A percentile compares a stretch with the other conserved stretches of the same genome.
phyloP scores from a whole-genome alignment of 164 flowering plant genomes.

The Taxillus chinensis region DNA sequence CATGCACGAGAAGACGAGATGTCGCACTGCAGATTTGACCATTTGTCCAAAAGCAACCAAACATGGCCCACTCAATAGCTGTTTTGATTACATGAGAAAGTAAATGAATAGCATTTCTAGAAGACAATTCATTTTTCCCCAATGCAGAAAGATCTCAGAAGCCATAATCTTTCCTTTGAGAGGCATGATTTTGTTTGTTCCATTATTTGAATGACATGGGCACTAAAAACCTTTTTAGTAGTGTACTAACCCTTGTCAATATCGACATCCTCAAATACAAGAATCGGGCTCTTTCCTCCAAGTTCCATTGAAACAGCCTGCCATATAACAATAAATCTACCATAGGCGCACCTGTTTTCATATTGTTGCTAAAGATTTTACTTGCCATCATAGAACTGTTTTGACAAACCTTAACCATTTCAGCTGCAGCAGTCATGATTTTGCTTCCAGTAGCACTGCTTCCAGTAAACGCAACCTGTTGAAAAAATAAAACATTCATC shows the following conservation, averaged over 20 bases:
- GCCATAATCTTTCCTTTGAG: too few relatives aligned
- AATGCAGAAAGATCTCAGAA: too few relatives aligned
- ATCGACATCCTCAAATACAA: conserved; percentile 94
- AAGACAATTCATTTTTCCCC: not conserved
- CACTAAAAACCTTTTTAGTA: too few relatives aligned
- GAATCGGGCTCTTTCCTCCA: conserved; percentile 96
- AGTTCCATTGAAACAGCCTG: conserved; percentile 97
- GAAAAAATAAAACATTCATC: not conserved
- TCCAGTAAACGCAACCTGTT: conserved; percentile 94
- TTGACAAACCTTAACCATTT: conserved; percentile 60
- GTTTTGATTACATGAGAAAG: conserved; percentile 12
- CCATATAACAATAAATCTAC: conserved; percentile 10
- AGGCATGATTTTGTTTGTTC: too few relatives aligned
- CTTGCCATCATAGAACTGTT: not conserved
- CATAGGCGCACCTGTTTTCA: not conserved
- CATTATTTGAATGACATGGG: too few relatives aligned
- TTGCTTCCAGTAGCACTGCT: conserved; percentile 80
- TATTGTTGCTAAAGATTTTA: not conserved
- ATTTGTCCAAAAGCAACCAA: conserved; percentile 98
- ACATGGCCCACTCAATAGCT: conserved; percentile 95
- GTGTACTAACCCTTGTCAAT: conserved; percentile 67
- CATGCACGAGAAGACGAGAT: conserved; percentile 91
- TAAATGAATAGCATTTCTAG: conserved; percentile 1
- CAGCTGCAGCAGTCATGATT: conserved; percentile 88
- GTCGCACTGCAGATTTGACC: conserved; percentile 99